Percentiles rank a stretch among this genome's conserved stretches.
Conservation (phyloP, 2,329 filamentous ascomycete genomes). For the Fusarium sp. region DNA sequence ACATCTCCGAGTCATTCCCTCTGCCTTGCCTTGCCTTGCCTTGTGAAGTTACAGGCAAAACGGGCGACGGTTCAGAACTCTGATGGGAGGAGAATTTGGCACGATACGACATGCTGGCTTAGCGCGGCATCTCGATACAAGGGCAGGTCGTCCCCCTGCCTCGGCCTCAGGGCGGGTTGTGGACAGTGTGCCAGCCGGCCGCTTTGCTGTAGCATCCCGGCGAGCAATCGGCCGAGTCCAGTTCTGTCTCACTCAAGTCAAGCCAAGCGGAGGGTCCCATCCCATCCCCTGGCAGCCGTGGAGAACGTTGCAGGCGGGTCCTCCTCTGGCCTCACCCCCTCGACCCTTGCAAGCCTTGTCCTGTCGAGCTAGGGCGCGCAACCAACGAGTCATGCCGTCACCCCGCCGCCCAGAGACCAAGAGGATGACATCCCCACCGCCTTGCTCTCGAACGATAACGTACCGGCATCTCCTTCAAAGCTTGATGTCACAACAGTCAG, state of each 20-base stretch:
- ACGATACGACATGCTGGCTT: slow-evolving; percentile 11
- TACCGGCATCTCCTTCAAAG: background rate
- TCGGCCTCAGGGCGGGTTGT: background rate
- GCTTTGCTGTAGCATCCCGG: slow-evolving; percentile 12
- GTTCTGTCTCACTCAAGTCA: background rate
- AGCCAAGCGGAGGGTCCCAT: background rate
- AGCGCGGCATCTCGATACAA: slow-evolving; percentile 10
- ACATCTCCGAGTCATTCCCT: slow-evolving; percentile 9
- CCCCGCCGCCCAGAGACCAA: slow-evolving; percentile 7
- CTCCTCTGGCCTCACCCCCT: slow-evolving; percentile 16
- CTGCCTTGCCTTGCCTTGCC: background rate
- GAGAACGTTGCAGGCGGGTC: slow-evolving; percentile 19
- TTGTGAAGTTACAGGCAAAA: background rate
- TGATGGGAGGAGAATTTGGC: background rate
- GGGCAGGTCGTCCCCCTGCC: background rate
- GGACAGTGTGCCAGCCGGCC: slow-evolving; percentile 1
- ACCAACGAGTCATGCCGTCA: slow-evolving; percentile 32
- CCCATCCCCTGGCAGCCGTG: slow-evolving; percentile 15
- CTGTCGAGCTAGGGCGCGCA: background rate
- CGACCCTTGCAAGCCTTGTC: slow-evolving; percentile 18
- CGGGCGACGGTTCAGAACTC: background rate
- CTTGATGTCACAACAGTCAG: background rate
- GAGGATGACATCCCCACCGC: slow-evolving; percentile 12
- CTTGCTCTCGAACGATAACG: slow-evolving; percentile 20
- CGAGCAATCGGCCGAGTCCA: slow-evolving; percentile 38